A percentile compares a stretch with the other conserved stretches of the same genome.
Evolutionary conservation across 257 asterid genomes (phyloP).

Genomic region (Plantago elongata): DNA sequence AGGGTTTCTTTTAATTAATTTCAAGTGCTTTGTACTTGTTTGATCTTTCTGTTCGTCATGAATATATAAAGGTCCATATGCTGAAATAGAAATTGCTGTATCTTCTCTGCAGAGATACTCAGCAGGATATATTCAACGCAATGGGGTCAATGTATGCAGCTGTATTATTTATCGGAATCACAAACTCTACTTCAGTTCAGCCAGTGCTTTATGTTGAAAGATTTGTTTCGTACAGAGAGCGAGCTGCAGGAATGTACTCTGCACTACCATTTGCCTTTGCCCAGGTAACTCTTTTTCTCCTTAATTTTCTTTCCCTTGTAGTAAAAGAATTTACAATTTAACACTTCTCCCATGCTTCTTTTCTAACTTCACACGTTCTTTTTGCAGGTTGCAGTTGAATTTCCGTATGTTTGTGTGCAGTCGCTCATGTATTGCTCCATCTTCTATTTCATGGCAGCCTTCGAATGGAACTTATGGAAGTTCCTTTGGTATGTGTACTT

Average conservation of each 20-base stretch:
- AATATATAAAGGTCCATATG: not conserved
- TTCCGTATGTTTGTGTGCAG: slow-evolving; percentile 71
- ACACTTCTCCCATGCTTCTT: not conserved
- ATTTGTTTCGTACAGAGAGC: slow-evolving; percentile 71
- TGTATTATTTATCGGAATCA: slow-evolving; percentile 73
- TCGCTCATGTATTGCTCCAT: slow-evolving; percentile 63
- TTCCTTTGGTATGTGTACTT: slow-evolving; percentile 70
- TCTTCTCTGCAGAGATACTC: slow-evolving; percentile 42
- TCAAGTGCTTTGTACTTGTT: not conserved
- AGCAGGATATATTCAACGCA: slow-evolving; percentile 83
- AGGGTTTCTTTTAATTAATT: not conserved
- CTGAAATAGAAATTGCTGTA: slow-evolving; percentile 10
- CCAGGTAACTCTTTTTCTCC: slow-evolving; percentile 43
- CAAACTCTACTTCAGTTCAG: slow-evolving; percentile 75
- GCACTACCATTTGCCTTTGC: slow-evolving; percentile 89
- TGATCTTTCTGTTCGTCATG: slow-evolving; percentile 4
- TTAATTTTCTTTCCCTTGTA: not conserved
- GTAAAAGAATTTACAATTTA: too few relatives aligned
- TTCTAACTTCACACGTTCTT: not conserved
- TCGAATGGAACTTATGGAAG: slow-evolving; percentile 64
- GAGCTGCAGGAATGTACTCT: slow-evolving; percentile 96
- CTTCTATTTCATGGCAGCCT: slow-evolving; percentile 77
- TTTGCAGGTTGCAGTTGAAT: slow-evolving; percentile 67
- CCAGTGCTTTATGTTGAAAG: slow-evolving; percentile 80
- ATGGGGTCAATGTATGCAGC: slow-evolving; percentile 99